Evolutionary conservation across 2,329 filamentous ascomycete genomes (phyloP).

Genomic region (Penicillium freii): DNA sequence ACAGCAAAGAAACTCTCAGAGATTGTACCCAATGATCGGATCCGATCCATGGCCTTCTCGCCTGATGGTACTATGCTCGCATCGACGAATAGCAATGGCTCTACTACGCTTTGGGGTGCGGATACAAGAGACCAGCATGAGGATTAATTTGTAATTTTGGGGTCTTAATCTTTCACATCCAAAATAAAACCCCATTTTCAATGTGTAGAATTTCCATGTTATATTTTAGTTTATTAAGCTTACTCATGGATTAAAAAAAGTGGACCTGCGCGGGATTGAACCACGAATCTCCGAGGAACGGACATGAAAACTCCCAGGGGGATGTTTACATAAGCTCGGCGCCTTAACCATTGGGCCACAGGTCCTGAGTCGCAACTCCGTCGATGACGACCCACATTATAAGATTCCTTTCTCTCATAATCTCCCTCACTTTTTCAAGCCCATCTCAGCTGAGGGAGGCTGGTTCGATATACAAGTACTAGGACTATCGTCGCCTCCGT

Average conservation of each 20-base stretch:
- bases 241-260: neutral
- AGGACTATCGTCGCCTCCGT: neutral
- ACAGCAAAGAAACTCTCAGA: too few species aligned
- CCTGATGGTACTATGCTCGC: too few species aligned
- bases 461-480: neutral
- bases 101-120: too few species aligned
- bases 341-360: neutral
- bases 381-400: neutral
- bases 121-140: too few species aligned
- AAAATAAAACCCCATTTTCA: too few species aligned
- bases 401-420: neutral
- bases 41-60: too few species aligned
- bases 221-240: neutral
- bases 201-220: neutral
- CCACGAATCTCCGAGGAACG: slow-evolving; percentile 1
- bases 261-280: slow-evolving; percentile 2
- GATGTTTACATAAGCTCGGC: slow-evolving; percentile 3
- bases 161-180: too few species aligned
- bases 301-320: neutral
- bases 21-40: too few species aligned
- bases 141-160: too few species aligned
- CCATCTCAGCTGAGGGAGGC: neutral
- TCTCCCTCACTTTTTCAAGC: neutral
- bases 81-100: too few species aligned
- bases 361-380: neutral